phyloP scores from a whole-genome alignment of 192 early-diverging fungal genomes.

The Backusella tarrabulga region DNA sequence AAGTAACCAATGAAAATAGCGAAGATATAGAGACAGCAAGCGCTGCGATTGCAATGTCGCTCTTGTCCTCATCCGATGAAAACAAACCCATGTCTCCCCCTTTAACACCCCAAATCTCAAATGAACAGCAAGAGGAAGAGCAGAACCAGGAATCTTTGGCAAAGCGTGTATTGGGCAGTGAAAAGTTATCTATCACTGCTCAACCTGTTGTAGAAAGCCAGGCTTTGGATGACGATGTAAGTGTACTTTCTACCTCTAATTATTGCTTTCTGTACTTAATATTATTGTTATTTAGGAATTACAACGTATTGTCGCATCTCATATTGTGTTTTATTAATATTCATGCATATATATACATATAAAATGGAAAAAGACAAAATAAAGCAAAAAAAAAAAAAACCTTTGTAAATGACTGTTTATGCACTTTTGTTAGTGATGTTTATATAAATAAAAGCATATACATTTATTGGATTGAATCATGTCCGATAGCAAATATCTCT shows the following conservation, averaged over 20 bases:
- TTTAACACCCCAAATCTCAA: constrained; percentile 5
- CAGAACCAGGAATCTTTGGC: not conserved
- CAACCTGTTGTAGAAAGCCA: not conserved
- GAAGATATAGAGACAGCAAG: not conserved
- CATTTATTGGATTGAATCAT: not conserved
- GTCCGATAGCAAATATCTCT: not conserved
- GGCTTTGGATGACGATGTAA: constrained; percentile 17
- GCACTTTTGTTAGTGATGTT: not conserved
- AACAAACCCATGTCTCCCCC: constrained; percentile 19
- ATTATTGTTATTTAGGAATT: constrained; percentile 19
- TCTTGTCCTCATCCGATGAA: not conserved
- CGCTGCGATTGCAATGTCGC: constrained; percentile 9
- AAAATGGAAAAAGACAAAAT: not conserved
- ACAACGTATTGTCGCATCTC: constrained; percentile 23
- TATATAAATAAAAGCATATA: not conserved
- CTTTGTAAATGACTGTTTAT: not conserved
- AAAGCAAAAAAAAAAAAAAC: no score
- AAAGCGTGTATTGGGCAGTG: constrained; percentile 8
- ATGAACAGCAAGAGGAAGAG: constrained; percentile 4
- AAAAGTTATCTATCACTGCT: not conserved
- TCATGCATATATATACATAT: not conserved
- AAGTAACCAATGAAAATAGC: not conserved
- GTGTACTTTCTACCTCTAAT: not conserved
- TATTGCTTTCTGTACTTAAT: not conserved
- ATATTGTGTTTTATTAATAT: constrained; percentile 23